Evolutionary conservation across 2,329 filamentous ascomycete species (phyloP).

Genomic region (Colletotrichum sp.): DNA sequence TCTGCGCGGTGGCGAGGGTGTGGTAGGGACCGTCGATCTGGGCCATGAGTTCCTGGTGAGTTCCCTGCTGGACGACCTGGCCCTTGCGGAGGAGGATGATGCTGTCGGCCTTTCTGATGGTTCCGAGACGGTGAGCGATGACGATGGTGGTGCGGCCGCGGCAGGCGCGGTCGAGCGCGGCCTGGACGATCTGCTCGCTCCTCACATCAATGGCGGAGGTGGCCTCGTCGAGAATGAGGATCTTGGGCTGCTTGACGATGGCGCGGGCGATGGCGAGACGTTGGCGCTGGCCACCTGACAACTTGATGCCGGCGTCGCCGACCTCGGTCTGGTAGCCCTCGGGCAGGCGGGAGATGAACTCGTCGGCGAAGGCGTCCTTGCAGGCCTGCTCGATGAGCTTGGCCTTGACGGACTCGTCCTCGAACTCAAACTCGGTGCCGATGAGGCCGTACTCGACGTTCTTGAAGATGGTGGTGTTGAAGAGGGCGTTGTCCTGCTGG

Average conservation of each 20-base stretch:
- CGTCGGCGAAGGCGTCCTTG: constrained; percentile 55
- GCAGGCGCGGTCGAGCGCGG: constrained; percentile 53
- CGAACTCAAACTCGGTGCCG: constrained; percentile 39
- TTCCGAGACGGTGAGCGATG: constrained; percentile 60
- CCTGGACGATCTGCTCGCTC: constrained; percentile 57
- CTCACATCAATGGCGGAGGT: constrained; percentile 65
- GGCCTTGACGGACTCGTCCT: constrained; percentile 42
- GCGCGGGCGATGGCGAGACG: constrained; percentile 64
- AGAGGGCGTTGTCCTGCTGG: constrained; percentile 66
- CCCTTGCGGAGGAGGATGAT: constrained; percentile 64
- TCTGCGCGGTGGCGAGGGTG: constrained; percentile 42
- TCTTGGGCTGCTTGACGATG: constrained; percentile 60
- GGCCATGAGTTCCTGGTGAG: constrained; percentile 57
- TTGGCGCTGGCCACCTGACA: constrained; percentile 72
- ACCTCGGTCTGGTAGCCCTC: constrained; percentile 66
- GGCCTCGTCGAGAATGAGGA: constrained; percentile 67
- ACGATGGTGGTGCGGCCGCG: constrained; percentile 62
- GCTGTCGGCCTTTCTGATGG: constrained; percentile 60
- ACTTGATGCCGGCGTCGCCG: constrained; percentile 67
- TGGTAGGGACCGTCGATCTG: constrained; percentile 47
- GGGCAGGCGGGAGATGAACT: constrained; percentile 57
- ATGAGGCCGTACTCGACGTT: constrained; percentile 54
- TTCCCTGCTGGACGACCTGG: constrained; percentile 59
- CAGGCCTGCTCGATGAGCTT: constrained; percentile 52
- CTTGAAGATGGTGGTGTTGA: constrained; percentile 57